phyloP scores from a whole-genome alignment of 2,329 filamentous ascomycete species.

The Xylariaceae sp. region DNA sequence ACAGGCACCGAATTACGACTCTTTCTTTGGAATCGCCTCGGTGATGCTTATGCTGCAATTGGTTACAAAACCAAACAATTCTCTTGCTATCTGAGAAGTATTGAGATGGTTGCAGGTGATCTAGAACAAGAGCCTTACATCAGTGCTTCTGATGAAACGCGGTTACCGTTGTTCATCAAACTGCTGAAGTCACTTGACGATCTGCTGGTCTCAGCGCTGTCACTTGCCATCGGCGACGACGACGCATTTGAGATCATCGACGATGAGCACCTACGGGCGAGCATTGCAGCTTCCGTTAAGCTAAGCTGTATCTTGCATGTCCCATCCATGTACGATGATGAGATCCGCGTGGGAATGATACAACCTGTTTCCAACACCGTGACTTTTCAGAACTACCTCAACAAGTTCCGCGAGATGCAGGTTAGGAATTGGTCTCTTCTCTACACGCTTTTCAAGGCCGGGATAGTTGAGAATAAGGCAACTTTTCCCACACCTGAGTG shows the following conservation, averaged over 20 bases:
- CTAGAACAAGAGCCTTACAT: constrained; percentile 59
- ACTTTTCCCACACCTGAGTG: constrained; percentile 62
- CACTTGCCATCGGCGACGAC: constrained; percentile 60
- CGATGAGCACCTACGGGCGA: constrained; percentile 67
- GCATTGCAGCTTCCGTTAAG: constrained; percentile 65
- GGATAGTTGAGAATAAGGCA: constrained; percentile 60
- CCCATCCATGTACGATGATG: constrained; percentile 77
- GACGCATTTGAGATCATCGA: constrained; percentile 79
- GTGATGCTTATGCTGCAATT: constrained; percentile 81
- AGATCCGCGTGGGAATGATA: constrained; percentile 70
- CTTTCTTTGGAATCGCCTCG: constrained; percentile 85
- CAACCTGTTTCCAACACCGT: constrained; percentile 54
- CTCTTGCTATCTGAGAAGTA: constrained; percentile 77
- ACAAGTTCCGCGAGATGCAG: constrained; percentile 79
- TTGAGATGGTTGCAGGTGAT: constrained; percentile 71
- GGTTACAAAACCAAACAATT: constrained; percentile 82
- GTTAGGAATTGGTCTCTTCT: constrained; percentile 83
- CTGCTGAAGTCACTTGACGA: constrained; percentile 77
- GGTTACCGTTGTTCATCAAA: constrained; percentile 66
- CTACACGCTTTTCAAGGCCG: constrained; percentile 74
- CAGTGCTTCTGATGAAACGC: constrained; percentile 53
- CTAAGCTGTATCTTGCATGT: constrained; percentile 72
- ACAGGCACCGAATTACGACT: constrained; percentile 79
- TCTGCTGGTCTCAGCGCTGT: constrained; percentile 65
- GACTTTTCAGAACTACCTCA: constrained; percentile 53